phyloP scores from a whole-genome alignment of 768 basidiomycete species.

The Pulveroboletus ravenelii region DNA sequence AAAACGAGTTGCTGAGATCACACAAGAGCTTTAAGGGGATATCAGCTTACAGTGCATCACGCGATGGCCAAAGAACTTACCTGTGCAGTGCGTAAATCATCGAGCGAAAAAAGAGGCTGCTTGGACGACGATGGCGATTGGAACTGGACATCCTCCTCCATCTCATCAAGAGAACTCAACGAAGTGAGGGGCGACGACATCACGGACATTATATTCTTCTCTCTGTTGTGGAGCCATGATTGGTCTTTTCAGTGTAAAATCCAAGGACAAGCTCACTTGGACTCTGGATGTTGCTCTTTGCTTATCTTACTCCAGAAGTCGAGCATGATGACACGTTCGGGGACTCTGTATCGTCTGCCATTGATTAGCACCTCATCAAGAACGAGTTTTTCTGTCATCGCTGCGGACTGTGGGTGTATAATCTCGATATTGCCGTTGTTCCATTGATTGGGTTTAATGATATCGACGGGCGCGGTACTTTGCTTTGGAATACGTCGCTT shows the following conservation, averaged over 20 bases:
- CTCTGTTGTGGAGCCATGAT: constrained; percentile 7
- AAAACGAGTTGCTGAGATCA: constrained; percentile 28
- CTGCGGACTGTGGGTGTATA: constrained; percentile 58
- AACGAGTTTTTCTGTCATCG: constrained; percentile 44
- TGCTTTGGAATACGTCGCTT: constrained; percentile 79
- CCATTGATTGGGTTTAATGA: constrained; percentile 64
- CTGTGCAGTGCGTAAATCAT: constrained; percentile 59
- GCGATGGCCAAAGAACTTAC: constrained; percentile 30
- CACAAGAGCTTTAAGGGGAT: constrained; percentile 35
- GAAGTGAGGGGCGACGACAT: constrained; percentile 72
- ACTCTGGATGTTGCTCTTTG: constrained; percentile 37
- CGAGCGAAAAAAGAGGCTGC: constrained; percentile 32
- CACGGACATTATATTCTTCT: constrained; percentile 39
- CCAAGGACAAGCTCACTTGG: constrained; percentile 35
- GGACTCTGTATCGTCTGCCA: constrained; percentile 86
- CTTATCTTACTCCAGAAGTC: constrained; percentile 92
- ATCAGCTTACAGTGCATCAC: constrained; percentile 10
- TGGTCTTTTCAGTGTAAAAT: not conserved
- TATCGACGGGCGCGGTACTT: constrained; percentile 61
- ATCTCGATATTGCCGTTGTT: constrained; percentile 95
- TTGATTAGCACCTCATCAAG: constrained; percentile 86
- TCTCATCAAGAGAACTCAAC: constrained; percentile 65
- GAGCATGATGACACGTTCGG: constrained; percentile 84
- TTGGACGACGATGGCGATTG: constrained; percentile 20
- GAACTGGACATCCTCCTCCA: constrained; percentile 33